Conservation (phyloP, 208 protist species). For the Leishmania braziliensis region DNA sequence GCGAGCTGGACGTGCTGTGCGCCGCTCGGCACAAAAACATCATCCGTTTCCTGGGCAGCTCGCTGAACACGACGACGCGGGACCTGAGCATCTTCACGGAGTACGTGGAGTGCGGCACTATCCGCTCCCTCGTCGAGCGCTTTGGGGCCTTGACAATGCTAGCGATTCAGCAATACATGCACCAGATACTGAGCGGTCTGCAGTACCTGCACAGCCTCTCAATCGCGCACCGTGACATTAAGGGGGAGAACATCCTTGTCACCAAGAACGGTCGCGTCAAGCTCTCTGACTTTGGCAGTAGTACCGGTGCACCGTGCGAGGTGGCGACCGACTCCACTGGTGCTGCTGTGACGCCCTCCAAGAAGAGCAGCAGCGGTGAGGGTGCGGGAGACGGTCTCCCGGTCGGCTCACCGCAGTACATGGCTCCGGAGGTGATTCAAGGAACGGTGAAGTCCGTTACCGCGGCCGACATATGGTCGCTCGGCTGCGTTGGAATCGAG, state of each 20-base stretch:
- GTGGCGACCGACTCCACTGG: constrained; percentile 23
- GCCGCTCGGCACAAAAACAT: constrained; percentile 71
- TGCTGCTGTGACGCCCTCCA: background rate
- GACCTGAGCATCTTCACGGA: constrained; percentile 77
- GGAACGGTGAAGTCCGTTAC: constrained; percentile 21
- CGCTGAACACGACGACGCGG: constrained; percentile 32
- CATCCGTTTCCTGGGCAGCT: constrained; percentile 70
- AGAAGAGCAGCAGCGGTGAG: background rate
- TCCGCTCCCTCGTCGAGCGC: constrained; percentile 54
- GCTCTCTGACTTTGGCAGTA: constrained; percentile 83
- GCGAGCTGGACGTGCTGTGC: constrained; percentile 69
- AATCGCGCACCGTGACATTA: constrained; percentile 86
- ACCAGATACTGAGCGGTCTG: constrained; percentile 68
- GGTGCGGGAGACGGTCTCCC: constrained; percentile 15
- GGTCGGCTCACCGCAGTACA: constrained; percentile 74
- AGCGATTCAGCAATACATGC: constrained; percentile 76
- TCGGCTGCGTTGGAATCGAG: constrained; percentile 84
- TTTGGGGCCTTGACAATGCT: constrained; percentile 64
- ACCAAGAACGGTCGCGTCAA: constrained; percentile 74
- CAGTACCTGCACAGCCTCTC: constrained; percentile 67
- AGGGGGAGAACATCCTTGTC: constrained; percentile 81
- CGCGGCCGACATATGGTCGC: constrained; percentile 71
- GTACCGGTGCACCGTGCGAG: constrained; percentile 30
- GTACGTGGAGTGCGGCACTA: constrained; percentile 79
- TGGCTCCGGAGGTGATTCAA: constrained; percentile 81